These are phyloP conservation scores for Protea cynaroides DNA, from an alignment of 164 flowering plant genomes.

Conservation along the genomic window DNA sequence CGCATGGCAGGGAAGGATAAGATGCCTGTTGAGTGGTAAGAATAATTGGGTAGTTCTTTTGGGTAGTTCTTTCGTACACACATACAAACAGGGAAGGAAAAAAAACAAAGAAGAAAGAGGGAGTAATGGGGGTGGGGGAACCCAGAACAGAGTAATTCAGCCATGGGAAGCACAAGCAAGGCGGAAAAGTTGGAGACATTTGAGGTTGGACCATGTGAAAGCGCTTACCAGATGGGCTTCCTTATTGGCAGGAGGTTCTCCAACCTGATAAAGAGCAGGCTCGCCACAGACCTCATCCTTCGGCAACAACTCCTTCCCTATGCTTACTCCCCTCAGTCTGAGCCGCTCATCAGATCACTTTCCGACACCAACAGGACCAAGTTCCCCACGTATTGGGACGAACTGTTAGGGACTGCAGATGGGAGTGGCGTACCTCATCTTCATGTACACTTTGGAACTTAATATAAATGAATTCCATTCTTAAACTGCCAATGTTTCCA, in stretches of 20 bases:
- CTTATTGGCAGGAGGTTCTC: slow-evolving; percentile 60
- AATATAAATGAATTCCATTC: background rate
- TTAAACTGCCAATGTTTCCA: background rate
- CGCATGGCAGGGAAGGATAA: no score
- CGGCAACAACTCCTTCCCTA: slow-evolving; percentile 67
- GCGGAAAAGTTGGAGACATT: slow-evolving; percentile 42
- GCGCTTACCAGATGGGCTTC: slow-evolving; percentile 56
- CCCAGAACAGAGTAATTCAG: no score
- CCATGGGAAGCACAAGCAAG: slow-evolving; percentile 4
- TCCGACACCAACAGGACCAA: slow-evolving; percentile 33
- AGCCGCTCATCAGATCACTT: slow-evolving; percentile 41
- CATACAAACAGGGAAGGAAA: background rate
- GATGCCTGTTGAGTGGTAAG: no score
- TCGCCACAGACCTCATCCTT: slow-evolving; percentile 55
- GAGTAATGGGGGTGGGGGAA: no score
- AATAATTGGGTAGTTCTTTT: no score
- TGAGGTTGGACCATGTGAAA: slow-evolving; percentile 69
- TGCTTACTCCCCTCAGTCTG: slow-evolving; percentile 32
- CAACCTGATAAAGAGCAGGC: slow-evolving; percentile 46
- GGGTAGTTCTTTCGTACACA: no score
- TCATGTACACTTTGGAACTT: slow-evolving; percentile 25
- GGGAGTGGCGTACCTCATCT: slow-evolving; percentile 70
- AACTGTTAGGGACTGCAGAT: slow-evolving; percentile 63
- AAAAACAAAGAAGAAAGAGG: slow-evolving; percentile 1
- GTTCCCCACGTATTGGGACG: slow-evolving; percentile 72